Evolutionary conservation across 768 basidiomycete genomes (phyloP).

Genomic region (Phylloporus sp.): DNA sequence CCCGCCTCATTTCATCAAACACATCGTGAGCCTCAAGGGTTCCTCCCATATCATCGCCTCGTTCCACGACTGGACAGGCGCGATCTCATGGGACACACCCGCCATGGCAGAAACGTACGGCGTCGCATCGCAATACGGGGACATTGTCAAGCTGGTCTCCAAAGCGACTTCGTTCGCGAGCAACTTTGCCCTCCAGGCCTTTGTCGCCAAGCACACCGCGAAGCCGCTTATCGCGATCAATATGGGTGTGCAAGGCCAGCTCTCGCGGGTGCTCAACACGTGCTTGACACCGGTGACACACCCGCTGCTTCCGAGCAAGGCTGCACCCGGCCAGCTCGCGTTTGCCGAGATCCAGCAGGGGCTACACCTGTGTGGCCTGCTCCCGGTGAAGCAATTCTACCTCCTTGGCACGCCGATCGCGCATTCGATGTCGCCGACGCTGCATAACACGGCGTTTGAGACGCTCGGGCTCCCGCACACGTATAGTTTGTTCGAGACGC

Average conservation of each 20-base stretch:
- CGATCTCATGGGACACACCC: constrained; percentile 72
- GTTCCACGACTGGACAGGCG: constrained; percentile 92
- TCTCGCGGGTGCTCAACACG: constrained; percentile 82
- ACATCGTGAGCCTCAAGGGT: constrained; percentile 60
- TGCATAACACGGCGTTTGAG: constrained; percentile 88
- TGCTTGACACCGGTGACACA: constrained; percentile 91
- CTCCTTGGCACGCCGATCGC: constrained; percentile 87
- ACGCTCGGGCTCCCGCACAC: constrained; percentile 77
- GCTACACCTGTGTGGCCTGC: constrained; percentile 72
- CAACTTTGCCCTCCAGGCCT: constrained; percentile 74
- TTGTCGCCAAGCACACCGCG: constrained; percentile 50
- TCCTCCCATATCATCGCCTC: constrained; percentile 81
- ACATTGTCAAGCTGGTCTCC: constrained; percentile 90
- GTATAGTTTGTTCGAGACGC: constrained; percentile 77
- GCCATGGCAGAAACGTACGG: constrained; percentile 65
- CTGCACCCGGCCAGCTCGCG: constrained; percentile 92
- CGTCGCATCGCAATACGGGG: constrained; percentile 62
- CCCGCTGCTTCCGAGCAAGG: constrained; percentile 73
- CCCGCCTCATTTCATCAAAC: constrained; percentile 55
- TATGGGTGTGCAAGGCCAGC: constrained; percentile 84
- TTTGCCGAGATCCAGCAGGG: constrained; percentile 82
- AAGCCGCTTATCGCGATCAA: constrained; percentile 95
- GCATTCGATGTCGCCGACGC: constrained; percentile 84
- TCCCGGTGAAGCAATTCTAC: constrained; percentile 72
- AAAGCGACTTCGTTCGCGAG: constrained; percentile 71